Evolutionary conservation across 2,329 filamentous ascomycete genomes (phyloP).

Genomic region (Chaetomium globosum): DNA sequence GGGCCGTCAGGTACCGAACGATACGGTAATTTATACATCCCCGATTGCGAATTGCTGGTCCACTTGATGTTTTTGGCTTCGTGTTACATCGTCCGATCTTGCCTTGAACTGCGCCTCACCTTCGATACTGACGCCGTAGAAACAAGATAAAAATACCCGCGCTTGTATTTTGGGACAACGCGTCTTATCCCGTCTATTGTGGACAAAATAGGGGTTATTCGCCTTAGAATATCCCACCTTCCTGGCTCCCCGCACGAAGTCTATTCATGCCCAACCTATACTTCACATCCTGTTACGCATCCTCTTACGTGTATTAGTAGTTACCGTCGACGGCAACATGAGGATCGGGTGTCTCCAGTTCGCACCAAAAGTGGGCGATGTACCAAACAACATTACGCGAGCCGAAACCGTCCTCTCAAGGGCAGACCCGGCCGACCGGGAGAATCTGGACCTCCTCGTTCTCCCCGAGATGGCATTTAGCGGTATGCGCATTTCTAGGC

Average conservation of each 20-base stretch:
- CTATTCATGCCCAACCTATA: not conserved
- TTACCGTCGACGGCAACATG: slow-evolving; percentile 29
- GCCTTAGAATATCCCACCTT: not conserved
- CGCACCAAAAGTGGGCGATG: slow-evolving; percentile 69
- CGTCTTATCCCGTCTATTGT: not conserved
- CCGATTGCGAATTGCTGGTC: not conserved
- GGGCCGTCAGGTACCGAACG: not conserved
- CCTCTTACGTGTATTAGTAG: not conserved
- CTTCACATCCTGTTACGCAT: not conserved
- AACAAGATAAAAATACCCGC: slow-evolving; percentile 21
- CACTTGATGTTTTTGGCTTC: not conserved
- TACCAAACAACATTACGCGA: slow-evolving; percentile 69
- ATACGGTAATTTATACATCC: not conserved
- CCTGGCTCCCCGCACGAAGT: not conserved
- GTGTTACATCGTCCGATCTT: slow-evolving; percentile 18
- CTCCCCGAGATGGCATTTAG: slow-evolving; percentile 77
- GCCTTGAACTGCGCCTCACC: slow-evolving; percentile 15
- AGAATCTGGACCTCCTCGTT: slow-evolving; percentile 70
- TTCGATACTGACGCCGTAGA: not conserved
- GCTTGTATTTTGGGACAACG: slow-evolving; percentile 21
- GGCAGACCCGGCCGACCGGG: slow-evolving; percentile 57
- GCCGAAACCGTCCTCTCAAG: slow-evolving; percentile 65
- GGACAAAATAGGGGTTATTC: slow-evolving; percentile 1
- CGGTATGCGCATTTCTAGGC: slow-evolving; percentile 50
- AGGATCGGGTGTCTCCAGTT: slow-evolving; percentile 67